These are phyloP conservation scores for Coriolopsis trogii DNA, from an alignment of 1,284 basidiomycete species.

Conservation along the genomic window DNA sequence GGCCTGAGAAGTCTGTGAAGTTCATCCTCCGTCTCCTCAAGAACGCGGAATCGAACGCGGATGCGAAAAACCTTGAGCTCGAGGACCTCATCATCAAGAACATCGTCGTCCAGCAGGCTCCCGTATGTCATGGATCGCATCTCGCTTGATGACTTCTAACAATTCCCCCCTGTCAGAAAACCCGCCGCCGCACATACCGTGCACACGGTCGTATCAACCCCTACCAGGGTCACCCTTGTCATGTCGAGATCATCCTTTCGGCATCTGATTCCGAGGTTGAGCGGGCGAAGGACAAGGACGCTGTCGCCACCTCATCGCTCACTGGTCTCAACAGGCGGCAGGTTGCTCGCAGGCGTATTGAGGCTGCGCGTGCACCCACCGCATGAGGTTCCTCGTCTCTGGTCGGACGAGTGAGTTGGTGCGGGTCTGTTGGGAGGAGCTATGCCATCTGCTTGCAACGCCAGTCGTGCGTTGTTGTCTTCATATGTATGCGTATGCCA, in stretches of 20 bases:
- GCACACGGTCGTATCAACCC: conserved; percentile 96
- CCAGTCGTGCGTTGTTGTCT: conserved; percentile 23
- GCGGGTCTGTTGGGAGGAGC: conserved; percentile 13
- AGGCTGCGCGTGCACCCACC: conserved; percentile 58
- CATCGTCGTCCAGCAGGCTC: conserved; percentile 98
- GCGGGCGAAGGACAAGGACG: conserved; percentile 84
- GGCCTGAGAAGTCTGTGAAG: conserved; percentile 99
- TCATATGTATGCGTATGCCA: conserved; percentile 38
- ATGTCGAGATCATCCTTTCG: conserved; percentile 93
- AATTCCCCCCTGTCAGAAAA: conserved; percentile 68
- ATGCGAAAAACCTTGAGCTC: conserved; percentile 93
- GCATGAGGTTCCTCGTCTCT: conserved; percentile 8
- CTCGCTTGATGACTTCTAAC: background rate
- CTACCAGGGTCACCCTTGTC: conserved; percentile 91
- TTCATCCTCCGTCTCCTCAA: conserved; percentile 95
- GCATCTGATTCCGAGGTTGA: conserved; percentile 83
- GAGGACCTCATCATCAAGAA: conserved; percentile 96
- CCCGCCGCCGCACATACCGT: conserved; percentile 99
- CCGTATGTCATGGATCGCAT: conserved; percentile 54
- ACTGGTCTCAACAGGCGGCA: conserved; percentile 79
- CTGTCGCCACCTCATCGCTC: conserved; percentile 49
- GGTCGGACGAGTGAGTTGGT: background rate
- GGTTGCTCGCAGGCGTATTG: conserved; percentile 81
- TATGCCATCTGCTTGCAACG: conserved; percentile 24
- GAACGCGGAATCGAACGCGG: conserved; percentile 99